Percentiles rank a stretch among this genome's conserved stretches.
Conservation (phyloP, 2,329 filamentous ascomycete species). For the Didymella pomorum region DNA sequence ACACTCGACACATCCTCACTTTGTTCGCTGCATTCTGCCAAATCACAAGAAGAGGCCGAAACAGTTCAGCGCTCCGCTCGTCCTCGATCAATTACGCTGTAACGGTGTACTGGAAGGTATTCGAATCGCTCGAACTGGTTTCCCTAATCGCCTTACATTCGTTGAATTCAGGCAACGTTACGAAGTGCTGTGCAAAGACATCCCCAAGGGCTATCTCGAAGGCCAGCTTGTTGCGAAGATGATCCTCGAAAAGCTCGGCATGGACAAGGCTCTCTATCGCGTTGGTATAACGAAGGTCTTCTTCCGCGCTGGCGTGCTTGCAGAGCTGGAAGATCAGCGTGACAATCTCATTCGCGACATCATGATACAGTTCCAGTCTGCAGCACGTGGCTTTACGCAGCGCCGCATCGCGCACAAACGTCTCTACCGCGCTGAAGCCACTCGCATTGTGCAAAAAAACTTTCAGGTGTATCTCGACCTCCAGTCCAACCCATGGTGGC, state of each 20-base stretch:
- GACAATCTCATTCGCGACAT: constrained; percentile 93
- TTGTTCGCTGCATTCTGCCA: constrained; percentile 95
- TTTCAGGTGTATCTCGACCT: constrained; percentile 91
- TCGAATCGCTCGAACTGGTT: constrained; percentile 93
- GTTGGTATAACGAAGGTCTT: constrained; percentile 98
- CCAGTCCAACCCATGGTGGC: constrained; percentile 96
- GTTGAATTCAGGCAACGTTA: constrained; percentile 95
- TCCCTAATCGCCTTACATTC: constrained; percentile 92
- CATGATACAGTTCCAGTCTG: constrained; percentile 90
- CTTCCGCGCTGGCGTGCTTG: constrained; percentile 93
- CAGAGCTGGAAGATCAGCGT: constrained; percentile 94
- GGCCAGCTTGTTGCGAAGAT: constrained; percentile 84
- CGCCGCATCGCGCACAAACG: constrained; percentile 90
- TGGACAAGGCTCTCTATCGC: constrained; percentile 87
- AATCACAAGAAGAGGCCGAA: constrained; percentile 98
- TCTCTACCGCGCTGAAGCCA: constrained; percentile 92
- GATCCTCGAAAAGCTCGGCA: constrained; percentile 86
- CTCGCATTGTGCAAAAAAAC: constrained; percentile 92
- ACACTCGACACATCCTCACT: constrained; percentile 96
- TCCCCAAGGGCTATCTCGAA: constrained; percentile 90
- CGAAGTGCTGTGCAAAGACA: constrained; percentile 85
- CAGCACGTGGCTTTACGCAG: constrained; percentile 89
- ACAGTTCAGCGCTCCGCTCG: constrained; percentile 88
- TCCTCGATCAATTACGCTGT: constrained; percentile 95
- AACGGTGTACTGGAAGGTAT: constrained; percentile 99